phyloP scores from a whole-genome alignment of 495 filamentous ascomycete genomes.

The Pseudoneurospora amorphoporcata region DNA sequence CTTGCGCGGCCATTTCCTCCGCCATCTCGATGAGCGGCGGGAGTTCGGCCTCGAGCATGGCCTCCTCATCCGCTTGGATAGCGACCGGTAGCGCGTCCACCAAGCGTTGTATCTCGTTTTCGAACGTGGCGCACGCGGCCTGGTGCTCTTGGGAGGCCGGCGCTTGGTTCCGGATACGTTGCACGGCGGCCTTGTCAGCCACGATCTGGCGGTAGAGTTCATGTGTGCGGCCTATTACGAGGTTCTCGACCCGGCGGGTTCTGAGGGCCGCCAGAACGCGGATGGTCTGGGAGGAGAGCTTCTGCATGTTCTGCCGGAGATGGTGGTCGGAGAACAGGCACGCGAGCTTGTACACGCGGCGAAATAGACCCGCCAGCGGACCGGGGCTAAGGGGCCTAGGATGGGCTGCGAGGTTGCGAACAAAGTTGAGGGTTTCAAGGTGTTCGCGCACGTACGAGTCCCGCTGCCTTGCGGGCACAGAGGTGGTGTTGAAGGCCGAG shows the following conservation, averaged over 20 bases:
- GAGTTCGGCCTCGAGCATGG: neutral
- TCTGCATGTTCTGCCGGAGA: neutral
- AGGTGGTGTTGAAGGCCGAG: neutral
- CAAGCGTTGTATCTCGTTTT: neutral
- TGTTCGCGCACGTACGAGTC: neutral
- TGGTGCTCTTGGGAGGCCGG: neutral
- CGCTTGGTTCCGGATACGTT: neutral
- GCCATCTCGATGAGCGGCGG: neutral
- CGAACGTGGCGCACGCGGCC: neutral
- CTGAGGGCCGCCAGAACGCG: neutral
- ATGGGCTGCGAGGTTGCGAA: neutral
- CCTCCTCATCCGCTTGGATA: neutral
- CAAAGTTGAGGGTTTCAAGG: neutral
- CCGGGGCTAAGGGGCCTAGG: neutral
- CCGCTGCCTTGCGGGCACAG: neutral
- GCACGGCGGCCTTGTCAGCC: neutral
- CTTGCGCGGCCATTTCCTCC: neutral
- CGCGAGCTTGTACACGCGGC: neutral
- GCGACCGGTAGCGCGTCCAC: neutral
- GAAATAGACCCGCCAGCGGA: neutral
- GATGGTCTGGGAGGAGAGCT: neutral
- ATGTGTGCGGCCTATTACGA: neutral
- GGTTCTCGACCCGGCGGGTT: neutral
- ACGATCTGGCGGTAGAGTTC: neutral
- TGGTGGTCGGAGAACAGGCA: neutral